Evolutionary conservation across 306 rosid genomes (phyloP).

Genomic region (Luffa acutangula): DNA sequence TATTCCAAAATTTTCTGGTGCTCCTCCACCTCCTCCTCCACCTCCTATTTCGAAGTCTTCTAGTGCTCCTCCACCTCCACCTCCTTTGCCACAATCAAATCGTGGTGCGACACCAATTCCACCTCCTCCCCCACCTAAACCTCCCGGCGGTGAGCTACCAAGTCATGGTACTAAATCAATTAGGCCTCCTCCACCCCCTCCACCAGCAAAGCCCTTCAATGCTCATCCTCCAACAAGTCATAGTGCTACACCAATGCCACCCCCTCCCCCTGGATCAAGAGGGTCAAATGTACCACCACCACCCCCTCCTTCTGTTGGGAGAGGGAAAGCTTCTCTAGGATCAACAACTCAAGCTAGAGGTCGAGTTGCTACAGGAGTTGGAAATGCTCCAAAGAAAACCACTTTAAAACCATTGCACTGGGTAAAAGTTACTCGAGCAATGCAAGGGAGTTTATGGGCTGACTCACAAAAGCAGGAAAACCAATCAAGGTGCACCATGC

Average conservation of each 20-base stretch:
- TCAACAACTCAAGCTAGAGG: constrained; percentile 51
- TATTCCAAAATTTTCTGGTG: constrained; percentile 18
- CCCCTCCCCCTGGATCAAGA: constrained; percentile 32
- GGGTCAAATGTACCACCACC: constrained; percentile 34
- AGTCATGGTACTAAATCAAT: constrained; percentile 16
- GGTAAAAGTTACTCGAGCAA: constrained; percentile 88
- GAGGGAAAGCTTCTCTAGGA: constrained; percentile 33
- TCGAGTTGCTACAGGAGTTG: constrained; percentile 32
- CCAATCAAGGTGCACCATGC: constrained; percentile 47
- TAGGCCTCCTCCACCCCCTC: constrained; percentile 35
- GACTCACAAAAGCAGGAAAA: constrained; percentile 75
- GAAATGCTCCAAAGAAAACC: constrained; percentile 58
- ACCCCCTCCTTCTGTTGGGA: constrained; percentile 28
- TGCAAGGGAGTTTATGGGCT: constrained; percentile 93
- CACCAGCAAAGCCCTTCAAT: constrained; percentile 35
- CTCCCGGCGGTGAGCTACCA: constrained; percentile 29
- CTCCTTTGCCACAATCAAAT: constrained; percentile 22
- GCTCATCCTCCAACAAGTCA: constrained; percentile 18
- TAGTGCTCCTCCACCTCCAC: constrained; percentile 17
- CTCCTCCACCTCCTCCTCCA: constrained; percentile 23
- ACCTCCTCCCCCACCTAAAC: constrained; percentile 37
- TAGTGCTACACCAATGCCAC: constrained; percentile 23
- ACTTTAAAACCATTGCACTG: constrained; percentile 79
- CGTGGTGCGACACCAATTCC: constrained; percentile 8
- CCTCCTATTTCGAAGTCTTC: not conserved